These are phyloP conservation scores for Dendryphion nanum DNA, from an alignment of 2,329 filamentous ascomycete species.

Conservation along the genomic window DNA sequence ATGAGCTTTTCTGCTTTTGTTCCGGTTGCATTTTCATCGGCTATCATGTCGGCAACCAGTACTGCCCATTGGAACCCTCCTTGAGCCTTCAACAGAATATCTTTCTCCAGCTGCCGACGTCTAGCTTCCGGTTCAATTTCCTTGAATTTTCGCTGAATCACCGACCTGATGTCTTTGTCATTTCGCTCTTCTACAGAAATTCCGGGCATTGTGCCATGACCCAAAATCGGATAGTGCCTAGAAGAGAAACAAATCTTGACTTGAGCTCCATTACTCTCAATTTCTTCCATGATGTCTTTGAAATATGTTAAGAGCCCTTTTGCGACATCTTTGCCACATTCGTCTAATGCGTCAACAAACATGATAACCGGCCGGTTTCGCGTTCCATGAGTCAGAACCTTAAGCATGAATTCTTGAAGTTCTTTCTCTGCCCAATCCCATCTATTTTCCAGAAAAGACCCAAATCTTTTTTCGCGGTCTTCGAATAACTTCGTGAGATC, in stretches of 20 bases:
- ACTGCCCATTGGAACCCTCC: conserved; percentile 7
- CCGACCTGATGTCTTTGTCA: conserved; percentile 4
- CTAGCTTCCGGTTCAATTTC: conserved; percentile 2
- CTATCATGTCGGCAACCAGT: conserved; percentile 1
- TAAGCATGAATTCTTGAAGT: conserved; percentile 11
- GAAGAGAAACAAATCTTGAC: conserved; percentile 9
- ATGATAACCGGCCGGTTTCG: conserved; percentile 4
- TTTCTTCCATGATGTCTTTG: conserved; percentile 5
- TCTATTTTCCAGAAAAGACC: conserved; percentile 5
- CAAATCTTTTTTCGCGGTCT: conserved; percentile 11
- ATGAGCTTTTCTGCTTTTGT: conserved; percentile 3
- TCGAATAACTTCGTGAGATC: conserved; percentile 8
- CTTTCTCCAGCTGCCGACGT: conserved; percentile 2
- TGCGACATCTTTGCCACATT: conserved; percentile 5
- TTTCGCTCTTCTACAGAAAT: conserved; percentile 4
- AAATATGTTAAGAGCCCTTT: conserved; percentile 6
- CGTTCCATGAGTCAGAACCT: conserved; percentile 5
- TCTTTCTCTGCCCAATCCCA: conserved; percentile 13
- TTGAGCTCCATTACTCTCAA: conserved; percentile 2
- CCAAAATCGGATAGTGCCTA: conserved; percentile 8
- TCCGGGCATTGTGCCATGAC: conserved; percentile 1
- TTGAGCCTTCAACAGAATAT: conserved; percentile 5
- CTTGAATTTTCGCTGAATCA: conserved; percentile 1
- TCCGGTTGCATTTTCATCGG: conserved; percentile 1
- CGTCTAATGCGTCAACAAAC: conserved; percentile 7